Base-by-base conservation (phyloP, 495 filamentous ascomycete genomes). In the Pyronema domesticum region DNA sequence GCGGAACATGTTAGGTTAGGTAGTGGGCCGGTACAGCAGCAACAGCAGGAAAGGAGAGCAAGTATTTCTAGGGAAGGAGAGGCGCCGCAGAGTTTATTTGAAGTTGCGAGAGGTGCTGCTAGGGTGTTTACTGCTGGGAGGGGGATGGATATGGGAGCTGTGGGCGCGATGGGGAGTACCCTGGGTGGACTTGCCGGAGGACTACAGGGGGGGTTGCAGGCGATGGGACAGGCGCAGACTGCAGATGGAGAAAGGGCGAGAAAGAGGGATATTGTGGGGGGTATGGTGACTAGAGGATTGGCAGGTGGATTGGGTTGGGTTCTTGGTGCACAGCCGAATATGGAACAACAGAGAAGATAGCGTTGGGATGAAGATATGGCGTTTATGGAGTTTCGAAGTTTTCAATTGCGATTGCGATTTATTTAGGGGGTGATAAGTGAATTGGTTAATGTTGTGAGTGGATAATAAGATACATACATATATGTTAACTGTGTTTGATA, bases 1-100 rank as follows among this genome's bases (percentile, higher is more conserved):
- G 76, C 79, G 36, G 74, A 57, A 11, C 80, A 56, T 84, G 84
- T 79, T 80, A 91, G 60, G 64, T 37, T 60, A 54, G 61, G 49
- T 62, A 13, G 59, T 57, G 17, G 67, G 55, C 23, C 23, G 5
- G 23, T 5, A 2, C 2, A 2, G 23, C 1, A 30, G 23, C 23
- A 30, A 39, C 65, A 57, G 49, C 45, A 57, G 9, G 45, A 8
- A 47, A 57, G 13, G 52, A 57, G 1, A 57, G 60, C 7, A n/a
- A 61, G 67, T 9, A 61, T 66, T 15, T 65, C 62, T 0, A 61
- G 69, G 37, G 62, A 70, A 11, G 83, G 86, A 51, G 88, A 93
- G 63, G 83, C 86, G 35, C 91, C 91, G 0, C 89, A 95, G 81
- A 88, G 86, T 1, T 71, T 96, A 19, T 96, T 98, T 62, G 93